phyloP scores from a whole-genome alignment of 2,329 filamentous ascomycete genomes.

The Ophiobolus disseminans region DNA sequence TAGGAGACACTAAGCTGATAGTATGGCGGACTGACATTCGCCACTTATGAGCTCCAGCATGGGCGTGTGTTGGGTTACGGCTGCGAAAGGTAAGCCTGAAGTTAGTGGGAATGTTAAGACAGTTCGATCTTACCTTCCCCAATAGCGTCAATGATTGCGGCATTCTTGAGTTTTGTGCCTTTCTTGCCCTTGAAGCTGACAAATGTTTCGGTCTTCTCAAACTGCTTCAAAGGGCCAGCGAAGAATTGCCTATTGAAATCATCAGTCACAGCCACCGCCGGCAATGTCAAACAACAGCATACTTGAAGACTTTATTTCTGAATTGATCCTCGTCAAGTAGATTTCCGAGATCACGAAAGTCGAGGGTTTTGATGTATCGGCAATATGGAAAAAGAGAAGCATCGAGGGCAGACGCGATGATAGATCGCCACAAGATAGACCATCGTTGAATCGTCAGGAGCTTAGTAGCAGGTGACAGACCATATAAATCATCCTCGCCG shows the following conservation, averaged over 20 bases:
- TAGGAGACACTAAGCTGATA: not conserved
- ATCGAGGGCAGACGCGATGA: constrained; percentile 69
- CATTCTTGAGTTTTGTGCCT: constrained; percentile 48
- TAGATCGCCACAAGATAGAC: constrained; percentile 71
- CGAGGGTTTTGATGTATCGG: constrained; percentile 68
- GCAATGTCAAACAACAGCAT: constrained; percentile 36
- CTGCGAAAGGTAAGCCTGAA: constrained; percentile 34
- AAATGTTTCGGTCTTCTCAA: constrained; percentile 44
- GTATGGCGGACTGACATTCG: constrained; percentile 47
- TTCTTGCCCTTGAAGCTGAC: constrained; percentile 36
- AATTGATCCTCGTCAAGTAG: constrained; percentile 68
- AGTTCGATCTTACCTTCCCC: constrained; percentile 52
- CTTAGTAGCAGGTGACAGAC: constrained; percentile 47
- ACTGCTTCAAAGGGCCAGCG: constrained; percentile 54
- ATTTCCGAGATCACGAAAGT: constrained; percentile 66
- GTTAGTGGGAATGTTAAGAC: constrained; percentile 2
- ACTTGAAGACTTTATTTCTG: constrained; percentile 64
- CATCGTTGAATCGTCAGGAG: constrained; percentile 62
- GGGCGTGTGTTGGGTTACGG: constrained; percentile 56
- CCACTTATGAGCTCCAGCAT: constrained; percentile 67
- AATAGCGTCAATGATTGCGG: constrained; percentile 55
- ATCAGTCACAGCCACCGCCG: constrained; percentile 9
- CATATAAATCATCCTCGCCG: constrained; percentile 50
- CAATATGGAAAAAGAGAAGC: constrained; percentile 73
- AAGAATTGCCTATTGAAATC: constrained; percentile 57